These are phyloP conservation scores for Colletotrichum euphorbiae DNA, from an alignment of 2,329 filamentous ascomycete genomes.

Conservation along the genomic window DNA sequence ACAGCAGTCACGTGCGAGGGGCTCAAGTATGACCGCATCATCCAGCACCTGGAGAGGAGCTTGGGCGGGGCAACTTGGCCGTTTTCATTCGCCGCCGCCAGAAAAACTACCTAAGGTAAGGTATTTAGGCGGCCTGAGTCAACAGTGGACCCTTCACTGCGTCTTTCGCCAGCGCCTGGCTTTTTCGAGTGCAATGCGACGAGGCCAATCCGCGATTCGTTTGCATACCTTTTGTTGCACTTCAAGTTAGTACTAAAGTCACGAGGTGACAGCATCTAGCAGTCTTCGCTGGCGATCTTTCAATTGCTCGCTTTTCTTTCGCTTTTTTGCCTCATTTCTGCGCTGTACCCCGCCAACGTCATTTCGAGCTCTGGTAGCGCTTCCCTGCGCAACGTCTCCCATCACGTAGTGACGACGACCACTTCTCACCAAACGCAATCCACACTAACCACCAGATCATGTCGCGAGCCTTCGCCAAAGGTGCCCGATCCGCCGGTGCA, in stretches of 20 bases:
- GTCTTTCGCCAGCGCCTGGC: background rate
- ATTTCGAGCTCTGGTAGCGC: conserved; percentile 23
- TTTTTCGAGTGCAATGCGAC: conserved; percentile 17
- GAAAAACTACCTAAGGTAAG: too few species aligned
- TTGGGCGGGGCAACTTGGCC: conserved; percentile 27
- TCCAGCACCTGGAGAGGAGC: background rate
- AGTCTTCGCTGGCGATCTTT: background rate
- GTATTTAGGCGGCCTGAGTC: conserved; percentile 38
- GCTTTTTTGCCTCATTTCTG: conserved; percentile 4
- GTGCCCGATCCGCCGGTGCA: conserved; percentile 32
- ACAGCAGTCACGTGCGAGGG: conserved; percentile 21
- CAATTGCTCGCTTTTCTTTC: background rate
- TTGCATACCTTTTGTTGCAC: background rate
- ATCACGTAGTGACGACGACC: background rate
- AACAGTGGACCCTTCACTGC: conserved; percentile 4
- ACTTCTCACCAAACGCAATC: background rate
- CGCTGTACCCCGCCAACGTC: conserved; percentile 38
- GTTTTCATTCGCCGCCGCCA: conserved; percentile 34
- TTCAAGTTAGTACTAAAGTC: background rate
- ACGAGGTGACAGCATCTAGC: too few species aligned
- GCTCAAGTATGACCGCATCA: conserved; percentile 21
- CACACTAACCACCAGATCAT: conserved; percentile 20
- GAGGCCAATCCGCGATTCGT: background rate
- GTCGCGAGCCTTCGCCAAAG: conserved; percentile 39
- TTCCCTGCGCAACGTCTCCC: conserved; percentile 6